Evolutionary conservation across 2,329 filamentous ascomycete genomes (phyloP).

Genomic region (Lachnellula subtilissima): DNA sequence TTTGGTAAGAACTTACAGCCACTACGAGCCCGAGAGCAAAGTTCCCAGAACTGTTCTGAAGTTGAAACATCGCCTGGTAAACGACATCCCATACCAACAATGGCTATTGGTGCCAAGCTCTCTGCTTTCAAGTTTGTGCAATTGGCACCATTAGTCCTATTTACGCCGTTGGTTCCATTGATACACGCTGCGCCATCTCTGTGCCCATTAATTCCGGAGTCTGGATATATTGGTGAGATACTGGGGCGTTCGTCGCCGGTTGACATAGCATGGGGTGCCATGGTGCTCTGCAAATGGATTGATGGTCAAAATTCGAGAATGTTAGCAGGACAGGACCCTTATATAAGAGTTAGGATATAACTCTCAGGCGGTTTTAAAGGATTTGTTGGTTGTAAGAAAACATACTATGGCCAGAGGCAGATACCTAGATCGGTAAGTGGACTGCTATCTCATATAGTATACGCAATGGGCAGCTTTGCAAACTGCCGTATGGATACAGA

Average conservation of each 20-base stretch:
- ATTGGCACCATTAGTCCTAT: neutral
- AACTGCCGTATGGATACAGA: no score
- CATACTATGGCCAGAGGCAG: neutral
- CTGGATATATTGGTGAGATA: neutral
- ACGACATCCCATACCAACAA: slow-evolving; percentile 35
- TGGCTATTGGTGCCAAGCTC: slow-evolving; percentile 29
- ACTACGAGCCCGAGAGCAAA: slow-evolving; percentile 34
- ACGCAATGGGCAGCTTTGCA: no score
- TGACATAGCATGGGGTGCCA: neutral
- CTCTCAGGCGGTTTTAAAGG: neutral
- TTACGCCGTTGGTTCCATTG: neutral
- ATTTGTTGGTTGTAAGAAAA: neutral
- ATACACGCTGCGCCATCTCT: neutral
- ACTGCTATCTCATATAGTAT: no score
- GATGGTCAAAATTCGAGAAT: neutral
- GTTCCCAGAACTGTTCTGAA: slow-evolving; percentile 36
- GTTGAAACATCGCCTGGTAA: slow-evolving; percentile 34
- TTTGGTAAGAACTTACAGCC: slow-evolving; percentile 18
- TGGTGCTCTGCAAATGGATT: neutral
- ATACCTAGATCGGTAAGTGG: no score
- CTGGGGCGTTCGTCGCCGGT: neutral
- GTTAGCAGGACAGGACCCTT: neutral
- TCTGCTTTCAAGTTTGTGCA: neutral
- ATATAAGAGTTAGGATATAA: neutral
- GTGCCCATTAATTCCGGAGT: neutral